Percentiles rank a stretch among this genome's conserved stretches.
phyloP scores from a whole-genome alignment of 345 rosid genomes.

The Populus deltoides region DNA sequence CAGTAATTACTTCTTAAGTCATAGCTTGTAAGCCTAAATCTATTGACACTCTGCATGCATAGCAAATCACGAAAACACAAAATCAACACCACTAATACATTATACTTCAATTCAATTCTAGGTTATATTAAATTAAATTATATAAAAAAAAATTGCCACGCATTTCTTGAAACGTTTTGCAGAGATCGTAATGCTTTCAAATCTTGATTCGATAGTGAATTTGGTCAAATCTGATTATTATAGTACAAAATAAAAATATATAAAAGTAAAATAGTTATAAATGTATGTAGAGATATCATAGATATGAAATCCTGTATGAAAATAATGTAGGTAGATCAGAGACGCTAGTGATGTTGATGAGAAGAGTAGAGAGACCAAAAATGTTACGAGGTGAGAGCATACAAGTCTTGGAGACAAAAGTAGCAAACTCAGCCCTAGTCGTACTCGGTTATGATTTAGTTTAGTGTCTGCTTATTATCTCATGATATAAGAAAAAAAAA shows the following conservation, averaged over 20 bases:
- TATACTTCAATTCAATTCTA: too few species aligned
- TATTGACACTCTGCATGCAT: constrained; percentile 71
- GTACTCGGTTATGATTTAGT: too few species aligned
- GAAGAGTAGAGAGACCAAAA: constrained; percentile 55
- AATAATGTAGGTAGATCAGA: constrained; percentile 48
- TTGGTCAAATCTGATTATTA: constrained; percentile 45
- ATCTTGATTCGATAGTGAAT: constrained; percentile 61
- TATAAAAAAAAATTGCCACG: constrained; percentile 49
- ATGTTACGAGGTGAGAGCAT: too few species aligned
- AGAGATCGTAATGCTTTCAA: constrained; percentile 61
- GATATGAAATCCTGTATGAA: not conserved
- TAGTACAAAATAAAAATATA: not conserved
- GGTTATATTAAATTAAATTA: not conserved
- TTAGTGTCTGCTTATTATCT: too few species aligned
- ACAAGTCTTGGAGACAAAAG: too few species aligned
- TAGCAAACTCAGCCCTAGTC: too few species aligned
- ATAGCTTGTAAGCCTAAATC: constrained; percentile 73
- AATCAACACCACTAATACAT: too few species aligned
- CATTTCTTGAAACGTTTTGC: constrained; percentile 67
- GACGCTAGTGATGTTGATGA: constrained; percentile 75
- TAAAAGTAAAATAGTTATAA: not conserved
- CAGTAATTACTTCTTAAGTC: constrained; percentile 54
- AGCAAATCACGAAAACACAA: too few species aligned
- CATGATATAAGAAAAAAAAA: too few species aligned
- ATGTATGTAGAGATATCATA: not conserved